These are phyloP conservation scores for Glaciozyma antarctica DNA, from an alignment of 768 basidiomycete species.

Conservation along the genomic window DNA sequence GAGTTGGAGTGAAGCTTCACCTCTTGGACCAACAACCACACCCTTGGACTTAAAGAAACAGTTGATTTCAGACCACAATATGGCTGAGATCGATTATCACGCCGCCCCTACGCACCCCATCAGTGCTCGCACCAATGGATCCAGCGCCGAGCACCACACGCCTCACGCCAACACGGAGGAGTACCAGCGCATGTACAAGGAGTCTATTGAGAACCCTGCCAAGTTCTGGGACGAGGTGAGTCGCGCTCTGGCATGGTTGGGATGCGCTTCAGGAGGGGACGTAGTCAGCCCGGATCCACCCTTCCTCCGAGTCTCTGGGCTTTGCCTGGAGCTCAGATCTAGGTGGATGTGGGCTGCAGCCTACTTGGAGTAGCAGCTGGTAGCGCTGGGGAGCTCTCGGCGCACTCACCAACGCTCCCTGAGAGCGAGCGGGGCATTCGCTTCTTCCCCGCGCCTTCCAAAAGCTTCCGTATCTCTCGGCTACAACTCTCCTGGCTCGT, in stretches of 20 bases:
- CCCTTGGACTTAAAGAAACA: background rate
- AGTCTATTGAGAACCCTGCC: slow-evolving; percentile 25
- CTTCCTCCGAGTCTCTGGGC: background rate
- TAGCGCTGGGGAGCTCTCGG: background rate
- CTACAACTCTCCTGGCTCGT: slow-evolving; percentile 1
- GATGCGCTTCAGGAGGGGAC: background rate
- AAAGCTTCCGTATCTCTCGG: background rate
- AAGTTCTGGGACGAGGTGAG: slow-evolving; percentile 34
- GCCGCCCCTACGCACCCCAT: slow-evolving; percentile 16
- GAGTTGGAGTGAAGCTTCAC: background rate
- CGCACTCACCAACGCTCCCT: background rate
- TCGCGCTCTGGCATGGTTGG: background rate
- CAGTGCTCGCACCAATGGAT: slow-evolving; percentile 15
- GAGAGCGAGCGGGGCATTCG: background rate
- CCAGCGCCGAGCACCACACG: slow-evolving; percentile 9
- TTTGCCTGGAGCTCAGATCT: background rate
- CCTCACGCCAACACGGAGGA: slow-evolving; percentile 28
- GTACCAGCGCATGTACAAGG: slow-evolving; percentile 29
- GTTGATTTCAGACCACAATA: background rate
- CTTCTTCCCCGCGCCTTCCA: background rate
- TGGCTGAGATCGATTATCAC: slow-evolving; percentile 10
- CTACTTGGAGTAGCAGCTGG: background rate
- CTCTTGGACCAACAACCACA: background rate
- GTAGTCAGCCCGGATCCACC: too few species aligned
- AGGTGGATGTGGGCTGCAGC: background rate